Conservation (phyloP, 108 stramenopile species). For the Pseudonitzschia pungens region DNA sequence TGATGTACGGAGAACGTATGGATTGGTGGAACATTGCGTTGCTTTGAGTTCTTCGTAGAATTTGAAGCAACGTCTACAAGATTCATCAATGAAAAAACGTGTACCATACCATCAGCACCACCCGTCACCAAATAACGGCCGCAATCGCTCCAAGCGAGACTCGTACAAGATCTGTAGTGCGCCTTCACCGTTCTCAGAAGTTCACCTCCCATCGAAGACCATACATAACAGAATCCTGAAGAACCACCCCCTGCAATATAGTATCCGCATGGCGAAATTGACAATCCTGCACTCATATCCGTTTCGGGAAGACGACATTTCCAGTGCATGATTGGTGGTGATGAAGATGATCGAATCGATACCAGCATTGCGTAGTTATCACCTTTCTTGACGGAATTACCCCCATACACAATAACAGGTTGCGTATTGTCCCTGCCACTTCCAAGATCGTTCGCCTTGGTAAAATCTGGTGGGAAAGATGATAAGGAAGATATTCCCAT, state of each 20-base stretch:
- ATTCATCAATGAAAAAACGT: constrained; percentile 65
- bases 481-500: constrained; percentile 45
- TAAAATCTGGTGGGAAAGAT: constrained; percentile 41
- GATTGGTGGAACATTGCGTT: constrained; percentile 45
- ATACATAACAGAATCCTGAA: constrained; percentile 64
- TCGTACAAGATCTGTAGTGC: constrained; percentile 68
- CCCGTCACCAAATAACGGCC: constrained; percentile 71
- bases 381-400: constrained; percentile 33
- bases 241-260: constrained; percentile 62
- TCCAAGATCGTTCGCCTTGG: constrained; percentile 13
- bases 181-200: constrained; percentile 65
- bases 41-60: constrained; percentile 1
- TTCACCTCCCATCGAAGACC: constrained; percentile 58
- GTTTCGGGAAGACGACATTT: constrained; percentile 71
- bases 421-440: background rate
- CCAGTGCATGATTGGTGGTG: constrained; percentile 62
- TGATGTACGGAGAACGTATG: constrained; percentile 74
- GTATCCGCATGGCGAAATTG: constrained; percentile 64
- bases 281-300: constrained; percentile 42
- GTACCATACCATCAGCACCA: constrained; percentile 84
- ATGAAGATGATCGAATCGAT: constrained; percentile 37
- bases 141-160: constrained; percentile 62
- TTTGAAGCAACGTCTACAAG: constrained; percentile 35
- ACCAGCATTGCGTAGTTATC: constrained; percentile 55
- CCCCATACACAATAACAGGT: constrained; percentile 38